Percentiles rank a stretch among this genome's conserved stretches.
Evolutionary conservation across 1,139 yeast genomes (phyloP).

Genomic region (Cylindricascospora bacillispora): DNA sequence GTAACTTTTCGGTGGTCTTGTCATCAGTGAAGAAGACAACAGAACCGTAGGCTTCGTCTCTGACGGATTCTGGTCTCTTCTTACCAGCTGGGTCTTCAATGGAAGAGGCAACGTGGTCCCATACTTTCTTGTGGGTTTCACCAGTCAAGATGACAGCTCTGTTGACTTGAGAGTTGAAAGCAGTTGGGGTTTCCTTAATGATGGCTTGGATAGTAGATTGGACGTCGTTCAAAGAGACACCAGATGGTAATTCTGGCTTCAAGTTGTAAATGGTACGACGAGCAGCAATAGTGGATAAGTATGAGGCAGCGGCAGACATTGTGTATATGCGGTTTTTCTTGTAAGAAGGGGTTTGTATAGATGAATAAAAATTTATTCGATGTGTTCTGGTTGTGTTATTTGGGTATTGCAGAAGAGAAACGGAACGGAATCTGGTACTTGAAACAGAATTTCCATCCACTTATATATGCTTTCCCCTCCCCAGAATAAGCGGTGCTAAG

Average conservation of each 20-base stretch:
- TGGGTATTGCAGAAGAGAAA: too few species aligned
- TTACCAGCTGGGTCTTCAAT: conserved; percentile 27
- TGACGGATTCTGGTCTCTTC: conserved; percentile 30
- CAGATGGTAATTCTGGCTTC: conserved; percentile 29
- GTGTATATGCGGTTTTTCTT: too few species aligned
- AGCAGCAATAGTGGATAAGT: conserved; percentile 24
- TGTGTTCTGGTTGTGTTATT: too few species aligned
- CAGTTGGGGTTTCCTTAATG: conserved; percentile 32
- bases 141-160: conserved; percentile 33
- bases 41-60: conserved; percentile 35
- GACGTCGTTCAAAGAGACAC: conserved; percentile 26
- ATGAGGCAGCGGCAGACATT: conserved; percentile 16
- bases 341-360: too few species aligned
- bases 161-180: conserved; percentile 36
- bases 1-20: conserved; percentile 27
- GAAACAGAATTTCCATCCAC: too few species aligned
- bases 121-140: conserved; percentile 30
- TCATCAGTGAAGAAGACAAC: conserved; percentile 35
- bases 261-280: conserved; percentile 31
- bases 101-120: conserved; percentile 29
- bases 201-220: conserved; percentile 27
- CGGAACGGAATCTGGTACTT: too few species aligned
- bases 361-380: too few species aligned
- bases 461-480: too few species aligned
- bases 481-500: too few species aligned